Evolutionary conservation across 2,329 filamentous ascomycete genomes (phyloP).

Genomic region (Pseudocercospora macadamiae): DNA sequence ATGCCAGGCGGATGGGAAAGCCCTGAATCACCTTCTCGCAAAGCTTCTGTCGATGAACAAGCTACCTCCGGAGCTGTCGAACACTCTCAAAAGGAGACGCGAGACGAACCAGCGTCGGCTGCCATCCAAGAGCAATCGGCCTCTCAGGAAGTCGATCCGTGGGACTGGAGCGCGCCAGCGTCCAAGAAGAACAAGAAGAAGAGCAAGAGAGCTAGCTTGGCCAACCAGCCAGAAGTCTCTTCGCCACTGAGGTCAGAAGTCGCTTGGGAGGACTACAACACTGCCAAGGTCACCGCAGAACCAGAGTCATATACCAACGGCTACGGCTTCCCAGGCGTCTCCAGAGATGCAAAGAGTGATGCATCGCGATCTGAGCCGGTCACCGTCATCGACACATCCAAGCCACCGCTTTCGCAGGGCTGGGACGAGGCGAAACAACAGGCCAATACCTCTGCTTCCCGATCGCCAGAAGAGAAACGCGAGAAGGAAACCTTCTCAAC

Average conservation of each 20-base stretch:
- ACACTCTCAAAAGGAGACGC: constrained; percentile 26
- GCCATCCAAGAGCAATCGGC: constrained; percentile 12
- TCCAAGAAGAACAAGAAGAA: constrained; percentile 48
- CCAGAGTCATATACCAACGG: constrained; percentile 17
- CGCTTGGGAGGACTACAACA: constrained; percentile 48
- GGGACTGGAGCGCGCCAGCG: constrained; percentile 21
- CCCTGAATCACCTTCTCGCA: constrained; percentile 23
- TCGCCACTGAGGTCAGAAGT: constrained; percentile 51
- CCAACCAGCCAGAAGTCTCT: constrained; percentile 44
- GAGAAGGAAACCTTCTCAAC: not conserved
- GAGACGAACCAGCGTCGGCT: constrained; percentile 20
- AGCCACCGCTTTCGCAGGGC: constrained; percentile 3
- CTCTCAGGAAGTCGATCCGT: constrained; percentile 29
- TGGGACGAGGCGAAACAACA: constrained; percentile 1
- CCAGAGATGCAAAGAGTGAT: constrained; percentile 16
- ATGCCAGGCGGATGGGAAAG: constrained; percentile 37
- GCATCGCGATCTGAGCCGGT: constrained; percentile 19
- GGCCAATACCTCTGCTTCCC: not conserved
- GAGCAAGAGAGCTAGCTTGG: constrained; percentile 47
- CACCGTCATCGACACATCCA: constrained; percentile 19
- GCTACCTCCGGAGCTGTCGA: constrained; percentile 22
- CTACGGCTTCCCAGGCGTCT: not conserved
- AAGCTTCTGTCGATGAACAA: constrained; percentile 28
- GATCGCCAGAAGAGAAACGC: not conserved
- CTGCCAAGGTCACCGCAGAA: constrained; percentile 18